phyloP scores from a whole-genome alignment of 169 alveolate species.

The Theileria orientalis region DNA sequence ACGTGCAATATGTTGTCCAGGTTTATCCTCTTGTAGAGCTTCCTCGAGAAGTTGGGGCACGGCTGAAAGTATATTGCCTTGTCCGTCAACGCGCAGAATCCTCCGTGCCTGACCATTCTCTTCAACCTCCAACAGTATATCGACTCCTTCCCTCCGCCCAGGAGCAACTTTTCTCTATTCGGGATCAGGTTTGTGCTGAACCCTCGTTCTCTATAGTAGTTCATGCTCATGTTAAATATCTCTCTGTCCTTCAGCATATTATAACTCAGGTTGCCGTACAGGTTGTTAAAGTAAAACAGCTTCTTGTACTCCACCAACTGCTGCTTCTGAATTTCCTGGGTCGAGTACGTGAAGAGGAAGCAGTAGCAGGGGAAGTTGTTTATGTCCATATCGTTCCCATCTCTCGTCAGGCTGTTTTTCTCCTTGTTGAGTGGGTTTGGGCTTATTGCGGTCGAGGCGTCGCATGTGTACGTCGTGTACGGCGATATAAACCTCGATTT shows the following conservation, averaged over 20 bases:
- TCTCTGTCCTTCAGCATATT: conserved; percentile 14
- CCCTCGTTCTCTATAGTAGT: conserved; percentile 18
- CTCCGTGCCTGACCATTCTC: conserved; percentile 77
- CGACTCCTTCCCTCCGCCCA: conserved; percentile 62
- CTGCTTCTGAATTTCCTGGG: conserved; percentile 47
- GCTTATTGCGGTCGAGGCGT: background rate
- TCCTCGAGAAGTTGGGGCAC: conserved; percentile 80
- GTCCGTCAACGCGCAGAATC: conserved; percentile 74
- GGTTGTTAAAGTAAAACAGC: conserved; percentile 26
- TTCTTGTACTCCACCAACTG: conserved; percentile 21
- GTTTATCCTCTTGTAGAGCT: conserved; percentile 73
- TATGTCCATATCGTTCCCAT: background rate
- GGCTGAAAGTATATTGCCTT: conserved; percentile 78
- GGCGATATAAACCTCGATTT: conserved; percentile 74
- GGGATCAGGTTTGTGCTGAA: conserved; percentile 42
- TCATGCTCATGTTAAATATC: no score
- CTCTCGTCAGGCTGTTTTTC: background rate
- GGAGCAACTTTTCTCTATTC: conserved; percentile 62
- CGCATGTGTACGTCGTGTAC: conserved; percentile 29
- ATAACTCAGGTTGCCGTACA: no score
- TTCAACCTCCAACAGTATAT: conserved; percentile 77
- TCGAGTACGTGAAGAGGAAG: conserved; percentile 44
- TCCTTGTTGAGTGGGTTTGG: background rate
- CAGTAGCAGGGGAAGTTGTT: conserved; percentile 19
- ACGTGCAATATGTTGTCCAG: conserved; percentile 69